phyloP scores from a whole-genome alignment of 768 basidiomycete species.

The Calocybe cyanea region DNA sequence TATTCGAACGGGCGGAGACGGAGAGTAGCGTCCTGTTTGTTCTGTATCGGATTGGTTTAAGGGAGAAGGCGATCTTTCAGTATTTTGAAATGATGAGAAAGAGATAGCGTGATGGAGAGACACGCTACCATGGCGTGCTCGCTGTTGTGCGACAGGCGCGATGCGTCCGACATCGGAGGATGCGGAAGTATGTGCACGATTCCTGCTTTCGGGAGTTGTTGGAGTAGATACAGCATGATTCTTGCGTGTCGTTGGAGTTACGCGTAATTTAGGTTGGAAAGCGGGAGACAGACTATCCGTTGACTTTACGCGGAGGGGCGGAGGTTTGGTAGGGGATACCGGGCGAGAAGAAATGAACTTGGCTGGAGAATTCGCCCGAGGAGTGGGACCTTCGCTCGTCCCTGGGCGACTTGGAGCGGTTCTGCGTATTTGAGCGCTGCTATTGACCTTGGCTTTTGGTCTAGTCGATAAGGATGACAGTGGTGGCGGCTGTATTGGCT shows the following conservation, averaged over 20 bases:
- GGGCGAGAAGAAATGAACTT: conserved; percentile 17
- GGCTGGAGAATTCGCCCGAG: conserved; percentile 39
- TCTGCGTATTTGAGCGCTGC: conserved; percentile 30
- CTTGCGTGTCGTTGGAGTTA: conserved; percentile 22
- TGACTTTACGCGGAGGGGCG: conserved; percentile 33
- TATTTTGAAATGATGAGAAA: conserved; percentile 30
- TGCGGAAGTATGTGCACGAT: conserved; percentile 11
- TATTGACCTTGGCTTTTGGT: conserved; percentile 63
- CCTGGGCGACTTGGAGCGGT: neutral
- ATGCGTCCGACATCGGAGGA: conserved; percentile 18
- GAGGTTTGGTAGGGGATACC: conserved; percentile 1
- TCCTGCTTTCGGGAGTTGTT: conserved; percentile 24
- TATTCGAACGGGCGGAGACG: conserved; percentile 35
- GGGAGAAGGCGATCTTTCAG: conserved; percentile 16
- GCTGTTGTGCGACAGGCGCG: conserved; percentile 7
- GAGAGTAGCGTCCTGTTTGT: conserved; percentile 18
- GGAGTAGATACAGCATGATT: conserved; percentile 27
- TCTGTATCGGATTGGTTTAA: conserved; percentile 12
- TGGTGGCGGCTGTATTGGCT: conserved; percentile 22
- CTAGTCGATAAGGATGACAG: conserved; percentile 26
- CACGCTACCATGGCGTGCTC: conserved; percentile 25
- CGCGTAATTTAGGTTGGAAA: conserved; percentile 18
- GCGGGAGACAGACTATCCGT: conserved; percentile 22
- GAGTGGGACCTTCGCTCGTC: conserved; percentile 22
- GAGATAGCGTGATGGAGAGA: conserved; percentile 36